Percentiles rank a stretch among this genome's conserved stretches.
phyloP scores from a whole-genome alignment of 345 rosid species.

The Psidium friedrichsthalianum region DNA sequence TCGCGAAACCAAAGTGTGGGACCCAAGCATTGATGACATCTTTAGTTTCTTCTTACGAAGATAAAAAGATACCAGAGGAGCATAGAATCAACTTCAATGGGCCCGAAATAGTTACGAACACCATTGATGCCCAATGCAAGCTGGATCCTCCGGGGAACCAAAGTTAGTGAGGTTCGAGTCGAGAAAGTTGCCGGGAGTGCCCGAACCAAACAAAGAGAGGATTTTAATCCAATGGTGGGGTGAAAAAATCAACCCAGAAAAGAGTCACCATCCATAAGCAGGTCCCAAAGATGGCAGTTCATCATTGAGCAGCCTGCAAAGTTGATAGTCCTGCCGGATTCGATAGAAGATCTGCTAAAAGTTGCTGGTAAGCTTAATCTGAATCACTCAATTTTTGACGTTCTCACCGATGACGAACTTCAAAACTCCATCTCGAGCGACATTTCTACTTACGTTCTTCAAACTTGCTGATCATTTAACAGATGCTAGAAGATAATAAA shows the following conservation, averaged over 20 bases:
- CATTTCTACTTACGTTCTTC: not conserved
- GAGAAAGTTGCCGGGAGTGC: conserved; percentile 8
- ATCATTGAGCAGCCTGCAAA: conserved; percentile 25
- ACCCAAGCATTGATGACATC: conserved; percentile 36
- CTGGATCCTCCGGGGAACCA: conserved; percentile 6
- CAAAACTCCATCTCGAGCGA: not conserved
- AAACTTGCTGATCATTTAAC: not conserved
- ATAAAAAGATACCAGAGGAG: conserved; percentile 23
- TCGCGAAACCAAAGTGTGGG: not conserved
- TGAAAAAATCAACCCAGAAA: conserved; percentile 20
- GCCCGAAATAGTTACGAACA: conserved; percentile 15
- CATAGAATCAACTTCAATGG: conserved; percentile 31
- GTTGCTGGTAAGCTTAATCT: conserved; percentile 60
- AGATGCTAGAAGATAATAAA: not conserved
- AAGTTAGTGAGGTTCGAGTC: conserved; percentile 8
- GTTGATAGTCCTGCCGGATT: conserved; percentile 69
- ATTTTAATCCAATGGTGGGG: conserved; percentile 9
- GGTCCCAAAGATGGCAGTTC: conserved; percentile 13
- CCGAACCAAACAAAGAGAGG: conserved; percentile 18
- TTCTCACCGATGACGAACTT: not conserved
- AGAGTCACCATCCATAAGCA: conserved; percentile 78
- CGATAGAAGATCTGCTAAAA: conserved; percentile 67
- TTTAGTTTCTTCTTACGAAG: conserved; percentile 27
- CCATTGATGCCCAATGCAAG: conserved; percentile 8
- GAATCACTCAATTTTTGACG: conserved; percentile 6